Evolutionary conservation across 2,329 filamentous ascomycete genomes (phyloP).

Genomic region (Diaporthe sp.): DNA sequence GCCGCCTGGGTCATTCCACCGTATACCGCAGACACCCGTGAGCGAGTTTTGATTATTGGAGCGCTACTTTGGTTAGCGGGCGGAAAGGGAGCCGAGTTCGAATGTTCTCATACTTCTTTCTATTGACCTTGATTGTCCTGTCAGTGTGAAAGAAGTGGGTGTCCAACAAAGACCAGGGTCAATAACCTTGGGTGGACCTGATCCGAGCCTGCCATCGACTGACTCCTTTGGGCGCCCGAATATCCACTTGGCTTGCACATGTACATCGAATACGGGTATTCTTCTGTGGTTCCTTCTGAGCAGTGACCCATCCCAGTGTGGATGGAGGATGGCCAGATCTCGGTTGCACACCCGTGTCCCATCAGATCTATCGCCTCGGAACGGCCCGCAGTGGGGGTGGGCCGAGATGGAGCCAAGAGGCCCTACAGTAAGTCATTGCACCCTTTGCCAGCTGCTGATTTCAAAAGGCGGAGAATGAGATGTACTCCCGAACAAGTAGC

Average conservation of each 20-base stretch:
- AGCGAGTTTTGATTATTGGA: neutral
- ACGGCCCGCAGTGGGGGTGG: constrained; percentile 2
- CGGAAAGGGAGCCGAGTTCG: too few relatives aligned
- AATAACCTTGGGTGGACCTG: neutral
- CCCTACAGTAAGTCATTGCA: neutral
- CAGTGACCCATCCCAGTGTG: neutral
- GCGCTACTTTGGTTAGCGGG: neutral
- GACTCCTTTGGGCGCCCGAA: neutral
- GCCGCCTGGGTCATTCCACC: neutral
- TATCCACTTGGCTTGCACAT: neutral
- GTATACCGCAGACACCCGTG: too few relatives aligned
- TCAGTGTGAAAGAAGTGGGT: neutral
- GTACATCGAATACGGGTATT: neutral
- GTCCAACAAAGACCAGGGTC: neutral
- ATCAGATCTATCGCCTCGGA: constrained; percentile 10
- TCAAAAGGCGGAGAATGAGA: neutral
- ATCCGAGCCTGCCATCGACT: neutral
- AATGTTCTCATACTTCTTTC: neutral
- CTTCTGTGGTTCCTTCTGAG: neutral
- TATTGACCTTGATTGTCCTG: neutral
- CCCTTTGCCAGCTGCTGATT: neutral
- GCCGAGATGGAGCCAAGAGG: neutral
- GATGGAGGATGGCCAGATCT: neutral
- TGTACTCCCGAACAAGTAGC: too few relatives aligned
- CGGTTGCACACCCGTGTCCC: neutral